phyloP scores from a whole-genome alignment of 2,329 filamentous ascomycete genomes.

The Westerdykella aurantiaca region DNA sequence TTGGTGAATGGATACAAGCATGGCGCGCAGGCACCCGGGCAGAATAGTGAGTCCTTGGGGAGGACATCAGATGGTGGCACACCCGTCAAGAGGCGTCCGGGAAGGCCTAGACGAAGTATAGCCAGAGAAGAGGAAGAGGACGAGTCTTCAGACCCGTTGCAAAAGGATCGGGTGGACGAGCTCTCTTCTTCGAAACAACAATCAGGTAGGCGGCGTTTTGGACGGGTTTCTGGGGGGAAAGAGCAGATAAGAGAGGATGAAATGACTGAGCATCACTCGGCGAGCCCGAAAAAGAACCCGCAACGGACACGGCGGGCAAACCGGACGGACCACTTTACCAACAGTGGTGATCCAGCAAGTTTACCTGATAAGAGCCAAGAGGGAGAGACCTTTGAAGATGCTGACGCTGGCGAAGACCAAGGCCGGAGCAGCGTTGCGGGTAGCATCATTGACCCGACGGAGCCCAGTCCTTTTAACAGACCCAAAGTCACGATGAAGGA shows the following conservation, averaged over 20 bases:
- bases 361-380: slow-evolving; percentile 2
- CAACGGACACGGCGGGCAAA: slow-evolving; percentile 20
- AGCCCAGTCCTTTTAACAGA: slow-evolving; percentile 35
- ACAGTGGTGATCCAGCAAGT: slow-evolving; percentile 1
- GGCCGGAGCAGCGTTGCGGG: slow-evolving; percentile 24
- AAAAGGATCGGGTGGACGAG: neutral
- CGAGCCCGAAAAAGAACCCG: slow-evolving; percentile 12
- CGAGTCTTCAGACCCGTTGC: slow-evolving; percentile 2
- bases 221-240: too few relatives aligned
- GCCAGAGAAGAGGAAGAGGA: neutral
- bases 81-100: slow-evolving; percentile 13
- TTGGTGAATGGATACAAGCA: slow-evolving; percentile 10
- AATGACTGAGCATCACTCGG: slow-evolving; percentile 6
- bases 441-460: slow-evolving; percentile 30
- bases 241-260: slow-evolving; percentile 14
- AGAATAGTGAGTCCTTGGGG: neutral
- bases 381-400: slow-evolving; percentile 9
- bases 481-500: slow-evolving; percentile 21
- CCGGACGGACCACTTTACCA: slow-evolving; percentile 24
- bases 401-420: slow-evolving; percentile 2
- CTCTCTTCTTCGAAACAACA: slow-evolving; percentile 8
- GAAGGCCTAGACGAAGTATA: slow-evolving; percentile 5
- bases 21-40: neutral
- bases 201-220: slow-evolving; percentile 7
- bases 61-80: neutral